Evolutionary conservation across 2,329 filamentous ascomycete species (phyloP).

Genomic region (Ceratocystis colombiana): DNA sequence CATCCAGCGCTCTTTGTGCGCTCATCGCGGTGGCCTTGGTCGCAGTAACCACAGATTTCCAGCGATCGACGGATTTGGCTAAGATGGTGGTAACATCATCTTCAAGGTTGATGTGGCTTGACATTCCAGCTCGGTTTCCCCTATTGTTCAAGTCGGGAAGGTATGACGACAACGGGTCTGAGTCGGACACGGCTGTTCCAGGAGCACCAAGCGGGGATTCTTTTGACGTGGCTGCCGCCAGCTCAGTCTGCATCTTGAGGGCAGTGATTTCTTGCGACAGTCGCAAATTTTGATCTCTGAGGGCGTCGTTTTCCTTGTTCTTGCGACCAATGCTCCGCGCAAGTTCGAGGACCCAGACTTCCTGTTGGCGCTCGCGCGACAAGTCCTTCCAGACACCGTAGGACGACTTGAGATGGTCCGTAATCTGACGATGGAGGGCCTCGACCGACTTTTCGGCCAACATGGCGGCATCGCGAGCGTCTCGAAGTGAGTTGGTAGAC

Average conservation of each 20-base stretch:
- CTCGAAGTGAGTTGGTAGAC: conserved; percentile 34
- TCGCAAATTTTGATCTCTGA: conserved; percentile 42
- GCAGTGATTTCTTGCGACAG: conserved; percentile 48
- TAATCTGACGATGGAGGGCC: conserved; percentile 57
- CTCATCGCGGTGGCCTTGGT: conserved; percentile 41
- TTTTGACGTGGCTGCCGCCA: conserved; percentile 37
- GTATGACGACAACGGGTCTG: conserved; percentile 38
- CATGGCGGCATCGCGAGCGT: conserved; percentile 40
- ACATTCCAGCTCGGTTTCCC: conserved; percentile 23
- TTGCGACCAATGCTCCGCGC: conserved; percentile 50
- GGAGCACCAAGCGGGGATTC: conserved; percentile 48
- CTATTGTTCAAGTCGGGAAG: conserved; percentile 40
- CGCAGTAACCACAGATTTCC: conserved; percentile 51
- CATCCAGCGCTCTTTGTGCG: conserved; percentile 42
- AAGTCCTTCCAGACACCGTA: conserved; percentile 67
- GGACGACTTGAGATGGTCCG: conserved; percentile 65
- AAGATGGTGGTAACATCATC: conserved; percentile 46
- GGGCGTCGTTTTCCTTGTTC: conserved; percentile 44
- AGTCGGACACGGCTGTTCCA: conserved; percentile 43
- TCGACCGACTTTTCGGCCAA: conserved; percentile 45
- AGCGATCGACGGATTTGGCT: conserved; percentile 47
- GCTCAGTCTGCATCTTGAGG: conserved; percentile 48
- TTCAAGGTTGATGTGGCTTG: conserved; percentile 33
- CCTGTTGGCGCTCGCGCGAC: conserved; percentile 44
- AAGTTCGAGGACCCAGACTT: conserved; percentile 53